Percentiles rank a stretch among this genome's conserved stretches.
phyloP scores from a whole-genome alignment of 495 filamentous ascomycete species.

The Penicillium cataractarum region DNA sequence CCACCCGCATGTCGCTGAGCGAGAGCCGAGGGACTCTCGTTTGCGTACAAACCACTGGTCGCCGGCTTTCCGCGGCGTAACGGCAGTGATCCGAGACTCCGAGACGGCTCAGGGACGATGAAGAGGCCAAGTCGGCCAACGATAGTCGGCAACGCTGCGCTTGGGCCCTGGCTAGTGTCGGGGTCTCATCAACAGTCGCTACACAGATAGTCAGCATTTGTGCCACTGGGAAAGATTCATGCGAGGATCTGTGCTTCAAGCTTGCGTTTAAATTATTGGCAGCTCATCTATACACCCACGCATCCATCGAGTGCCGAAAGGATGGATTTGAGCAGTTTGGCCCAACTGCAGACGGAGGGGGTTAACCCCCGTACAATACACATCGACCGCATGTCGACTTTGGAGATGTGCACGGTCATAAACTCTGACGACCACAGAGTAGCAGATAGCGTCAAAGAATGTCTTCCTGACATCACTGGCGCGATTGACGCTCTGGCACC shows the following conservation, averaged over 20 bases:
- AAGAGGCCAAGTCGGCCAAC: not conserved
- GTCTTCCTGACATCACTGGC: conserved; percentile 34
- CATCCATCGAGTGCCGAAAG: not conserved
- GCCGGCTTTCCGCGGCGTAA: not conserved
- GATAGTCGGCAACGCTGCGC: not conserved
- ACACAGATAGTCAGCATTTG: not conserved
- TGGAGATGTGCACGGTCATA: conserved; percentile 41
- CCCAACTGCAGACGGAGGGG: conserved; percentile 40
- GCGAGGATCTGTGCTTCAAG: not conserved
- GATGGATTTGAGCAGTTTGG: conserved; percentile 34
- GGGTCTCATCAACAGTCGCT: conserved; percentile 1
- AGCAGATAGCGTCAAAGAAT: conserved; percentile 33
- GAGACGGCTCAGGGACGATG: not conserved
- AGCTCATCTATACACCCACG: not conserved
- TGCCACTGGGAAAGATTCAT: not conserved
- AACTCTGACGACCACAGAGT: conserved; percentile 40
- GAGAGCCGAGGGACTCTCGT: not conserved
- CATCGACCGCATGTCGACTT: conserved; percentile 41
- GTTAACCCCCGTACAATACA: conserved; percentile 34
- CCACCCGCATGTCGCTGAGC: conserved; percentile 7
- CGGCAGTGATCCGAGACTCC: not conserved
- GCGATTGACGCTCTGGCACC: conserved; percentile 37
- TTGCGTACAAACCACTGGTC: not conserved
- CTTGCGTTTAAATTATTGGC: not conserved
- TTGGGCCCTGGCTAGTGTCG: conserved; percentile 7